Base-by-base conservation (phyloP, 202 grass and related monocot genomes). In the Thinopyrum obtusiflorum region DNA sequence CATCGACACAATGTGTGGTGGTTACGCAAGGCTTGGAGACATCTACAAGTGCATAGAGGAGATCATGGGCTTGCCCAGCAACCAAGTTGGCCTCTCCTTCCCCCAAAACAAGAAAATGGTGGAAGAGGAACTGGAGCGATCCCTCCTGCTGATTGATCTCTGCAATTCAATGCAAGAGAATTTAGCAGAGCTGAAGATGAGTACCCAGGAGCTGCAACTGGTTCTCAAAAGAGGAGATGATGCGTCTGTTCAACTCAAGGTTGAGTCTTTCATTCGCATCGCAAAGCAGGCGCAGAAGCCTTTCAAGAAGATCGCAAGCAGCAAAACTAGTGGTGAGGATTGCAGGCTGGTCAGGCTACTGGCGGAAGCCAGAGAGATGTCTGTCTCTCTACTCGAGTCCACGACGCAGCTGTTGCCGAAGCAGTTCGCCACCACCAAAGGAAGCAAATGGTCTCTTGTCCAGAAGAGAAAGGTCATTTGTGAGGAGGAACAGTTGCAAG, bases 401-500 rank as follows among this genome's bases (percentile, higher is more conserved):
- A 57, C 68, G 8, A 44, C 75, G 2, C 35, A 21, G 9, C 35
- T 87, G 26, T 63, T 90, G 67, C 73, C 57, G 0, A 73, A 75
- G 15, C 80, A 89, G 28, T 82, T 87, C 7, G 32, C 29, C 0
- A 26, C 1, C 2, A 27, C 65, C 31, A 44, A 13, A 7, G 55
- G 39, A 3, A 86, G 88, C 83, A 94, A 83, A 77, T 97, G 92
- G 90, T 87, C 80, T 17, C 64, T 93, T 35, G 64, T 87, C 9
- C 86, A 85, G 40, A 73, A 47, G 55, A 84, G 6, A 18, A 76
- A 84, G 21, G 21, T 83, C 25, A 18, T 60, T 8, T 83, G 84
- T 1, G 60, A 87, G 68, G 80, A 79, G 61, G 21, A 27, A 18
- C 84, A 87, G 61, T 60, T 90, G 75, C 49, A 31, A 26, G 65